Evolutionary conservation across 495 filamentous ascomycete species (phyloP), one percentile per base, ranked within the genome.

Genomic region (Penicillium lividum): DNA sequence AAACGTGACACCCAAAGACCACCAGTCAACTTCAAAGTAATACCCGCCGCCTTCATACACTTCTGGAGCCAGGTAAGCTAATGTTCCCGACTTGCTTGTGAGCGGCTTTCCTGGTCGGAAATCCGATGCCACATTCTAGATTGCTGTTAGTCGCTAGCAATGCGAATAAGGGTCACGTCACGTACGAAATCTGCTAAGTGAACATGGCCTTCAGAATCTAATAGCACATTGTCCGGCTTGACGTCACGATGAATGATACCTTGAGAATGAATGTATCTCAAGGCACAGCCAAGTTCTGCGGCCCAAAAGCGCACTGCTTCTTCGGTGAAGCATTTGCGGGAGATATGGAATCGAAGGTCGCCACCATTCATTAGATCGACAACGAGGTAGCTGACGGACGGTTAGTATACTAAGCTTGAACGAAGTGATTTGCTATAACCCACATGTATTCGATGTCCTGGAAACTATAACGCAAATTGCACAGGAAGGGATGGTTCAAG

Each of bases 391-490:
- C 93, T 97, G 61, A 25, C 40, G 43, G 31, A 46, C 15, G 9
- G 60, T 77, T 55, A 78, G 70, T 56, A 45, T 48, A 58, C 30
- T 4, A 4, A 27, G 15, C 28, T 36, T 0, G 11, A 11, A 33
- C n/a, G n/a, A 11, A 30, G 7, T 4, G 27, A 56, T 15, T 28
- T 7, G 16, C 40, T 53, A 25, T 22, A 46, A 73, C 91, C 63
- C 81, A 98, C 94, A 98, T 87, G 75, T 98, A 98, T 70, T 98
- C 94, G 64, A 97, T 91, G 73, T 98, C 94, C 76, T 98, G 94
- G 71, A 98, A 98, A 79, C 92, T 97, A 75, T 98, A 98, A 53
- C 94, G 88, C 78, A 98, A 81, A 72, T 98, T 98, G 80, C 94
- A 98, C 57, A 98, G 88, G 76, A 98, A 98, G 31, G 93, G 90